phyloP scores from a whole-genome alignment of 2,329 filamentous ascomycete genomes.

The Stemphylium beticola region DNA sequence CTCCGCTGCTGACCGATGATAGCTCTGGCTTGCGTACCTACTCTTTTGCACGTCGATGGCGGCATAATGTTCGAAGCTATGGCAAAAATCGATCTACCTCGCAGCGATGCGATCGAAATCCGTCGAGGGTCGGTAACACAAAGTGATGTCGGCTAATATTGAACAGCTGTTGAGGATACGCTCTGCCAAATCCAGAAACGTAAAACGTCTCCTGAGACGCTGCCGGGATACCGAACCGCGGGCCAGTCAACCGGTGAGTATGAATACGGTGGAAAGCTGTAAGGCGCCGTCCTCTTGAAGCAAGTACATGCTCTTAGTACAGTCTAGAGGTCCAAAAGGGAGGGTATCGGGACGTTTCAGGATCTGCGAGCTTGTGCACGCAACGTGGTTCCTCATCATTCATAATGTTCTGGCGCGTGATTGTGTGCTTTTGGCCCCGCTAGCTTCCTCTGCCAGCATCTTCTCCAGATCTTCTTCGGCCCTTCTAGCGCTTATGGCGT shows the following conservation, averaged over 20 bases:
- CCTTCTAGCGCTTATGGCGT: slow-evolving; percentile 27
- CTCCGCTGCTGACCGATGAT: slow-evolving; percentile 17
- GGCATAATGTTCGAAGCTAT: slow-evolving; percentile 4
- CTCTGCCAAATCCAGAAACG: slow-evolving; percentile 1
- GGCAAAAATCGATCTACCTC: slow-evolving; percentile 5
- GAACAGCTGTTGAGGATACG: neutral
- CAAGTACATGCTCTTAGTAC: neutral
- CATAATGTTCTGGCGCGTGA: slow-evolving; percentile 17
- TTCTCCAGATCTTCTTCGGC: slow-evolving; percentile 27
- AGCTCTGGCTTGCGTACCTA: slow-evolving; percentile 3
- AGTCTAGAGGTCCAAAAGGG: slow-evolving; percentile 1
- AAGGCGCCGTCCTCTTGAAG: slow-evolving; percentile 2
- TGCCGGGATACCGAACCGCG: slow-evolving; percentile 7
- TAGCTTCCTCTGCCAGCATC: slow-evolving; percentile 4
- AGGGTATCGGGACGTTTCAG: slow-evolving; percentile 9
- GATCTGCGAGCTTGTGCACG: slow-evolving; percentile 6
- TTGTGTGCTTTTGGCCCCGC: slow-evolving; percentile 15
- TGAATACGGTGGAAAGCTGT: neutral
- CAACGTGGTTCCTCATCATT: slow-evolving; percentile 23
- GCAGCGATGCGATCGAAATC: slow-evolving; percentile 7
- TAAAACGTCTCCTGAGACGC: slow-evolving; percentile 4
- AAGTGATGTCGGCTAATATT: slow-evolving; percentile 5
- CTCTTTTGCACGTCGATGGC: slow-evolving; percentile 4
- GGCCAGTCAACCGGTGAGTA: slow-evolving; percentile 11
- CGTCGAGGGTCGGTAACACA: neutral